Evolutionary conservation across 2,329 filamentous ascomycete genomes (phyloP).

Genomic region (Aciculosporium take): DNA sequence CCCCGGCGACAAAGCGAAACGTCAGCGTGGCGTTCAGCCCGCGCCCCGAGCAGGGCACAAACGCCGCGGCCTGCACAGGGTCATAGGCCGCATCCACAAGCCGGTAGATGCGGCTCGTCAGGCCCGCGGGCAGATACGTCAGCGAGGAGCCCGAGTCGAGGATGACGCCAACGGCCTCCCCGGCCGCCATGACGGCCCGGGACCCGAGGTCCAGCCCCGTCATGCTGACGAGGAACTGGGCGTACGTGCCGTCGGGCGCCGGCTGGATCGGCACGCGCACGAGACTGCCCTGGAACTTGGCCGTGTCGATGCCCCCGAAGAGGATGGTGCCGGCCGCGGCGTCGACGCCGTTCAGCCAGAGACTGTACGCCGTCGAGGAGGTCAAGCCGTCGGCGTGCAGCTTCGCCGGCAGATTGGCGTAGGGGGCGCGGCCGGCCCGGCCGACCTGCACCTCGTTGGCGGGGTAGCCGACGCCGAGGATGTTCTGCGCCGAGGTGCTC

Average conservation of each 20-base stretch:
- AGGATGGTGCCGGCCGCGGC: slow-evolving; percentile 52
- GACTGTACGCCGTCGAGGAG: slow-evolving; percentile 52
- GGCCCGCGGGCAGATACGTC: slow-evolving; percentile 48
- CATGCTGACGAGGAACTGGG: slow-evolving; percentile 56
- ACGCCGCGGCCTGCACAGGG: slow-evolving; percentile 35
- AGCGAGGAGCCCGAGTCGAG: slow-evolving; percentile 59
- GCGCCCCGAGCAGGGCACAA: slow-evolving; percentile 45
- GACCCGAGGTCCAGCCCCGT: slow-evolving; percentile 39
- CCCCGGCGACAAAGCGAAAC: slow-evolving; percentile 38
- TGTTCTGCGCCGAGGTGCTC: slow-evolving; percentile 49
- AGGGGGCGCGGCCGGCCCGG: slow-evolving; percentile 36
- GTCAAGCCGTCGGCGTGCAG: slow-evolving; percentile 48
- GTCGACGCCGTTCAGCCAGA: slow-evolving; percentile 62
- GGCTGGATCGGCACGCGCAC: slow-evolving; percentile 53
- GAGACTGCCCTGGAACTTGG: slow-evolving; percentile 47
- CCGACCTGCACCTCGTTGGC: slow-evolving; percentile 63
- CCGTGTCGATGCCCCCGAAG: slow-evolving; percentile 61
- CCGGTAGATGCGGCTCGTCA: slow-evolving; percentile 40
- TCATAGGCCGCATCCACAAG: slow-evolving; percentile 46
- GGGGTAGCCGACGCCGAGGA: slow-evolving; percentile 74
- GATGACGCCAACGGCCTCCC: slow-evolving; percentile 46
- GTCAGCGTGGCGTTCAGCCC: slow-evolving; percentile 26
- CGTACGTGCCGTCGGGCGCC: slow-evolving; percentile 32
- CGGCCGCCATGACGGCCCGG: slow-evolving; percentile 26
- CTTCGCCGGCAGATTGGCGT: slow-evolving; percentile 55